Percentiles rank a stretch among this genome's conserved stretches.
phyloP scores from a whole-genome alignment of 2,329 filamentous ascomycete species.

The Bipolaris zeicola region DNA sequence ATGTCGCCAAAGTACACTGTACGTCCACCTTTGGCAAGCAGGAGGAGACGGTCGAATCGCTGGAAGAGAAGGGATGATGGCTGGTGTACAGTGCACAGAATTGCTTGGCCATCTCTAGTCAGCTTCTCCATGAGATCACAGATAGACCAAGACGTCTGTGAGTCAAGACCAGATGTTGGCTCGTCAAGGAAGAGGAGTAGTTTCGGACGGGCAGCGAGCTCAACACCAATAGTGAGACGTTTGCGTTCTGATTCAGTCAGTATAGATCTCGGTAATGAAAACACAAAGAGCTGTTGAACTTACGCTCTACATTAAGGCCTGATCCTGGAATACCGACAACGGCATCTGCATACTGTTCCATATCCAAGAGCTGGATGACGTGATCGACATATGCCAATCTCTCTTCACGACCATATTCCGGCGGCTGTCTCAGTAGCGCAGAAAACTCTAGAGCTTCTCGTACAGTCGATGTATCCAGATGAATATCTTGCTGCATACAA shows the following conservation, averaged over 20 bases:
- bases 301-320: conserved; percentile 51
- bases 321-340: conserved; percentile 22
- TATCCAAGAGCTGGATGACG: conserved; percentile 83
- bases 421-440: conserved; percentile 67
- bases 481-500: conserved; percentile 63
- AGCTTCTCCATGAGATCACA: conserved; percentile 82
- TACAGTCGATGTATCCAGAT: conserved; percentile 63
- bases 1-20: conserved; percentile 82
- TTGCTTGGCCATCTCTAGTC: conserved; percentile 75
- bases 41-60: conserved; percentile 78
- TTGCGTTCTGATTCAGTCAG: conserved; percentile 56
- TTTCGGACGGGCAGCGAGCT: conserved; percentile 39
- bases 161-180: conserved; percentile 83
- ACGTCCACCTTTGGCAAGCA: conserved; percentile 72
- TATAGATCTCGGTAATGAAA: neutral
- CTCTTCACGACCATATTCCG: conserved; percentile 20
- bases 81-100: conserved; percentile 93
- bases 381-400: conserved; percentile 65
- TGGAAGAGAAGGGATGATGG: conserved; percentile 90
- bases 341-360: conserved; percentile 59
- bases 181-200: conserved; percentile 64
- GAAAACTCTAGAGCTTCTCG: conserved; percentile 76
- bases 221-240: conserved; percentile 63
- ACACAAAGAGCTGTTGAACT: conserved; percentile 16
- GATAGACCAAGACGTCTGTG: conserved; percentile 82